Conservation (phyloP, 1,284 basidiomycete genomes). For the Peniophora sp. region DNA sequence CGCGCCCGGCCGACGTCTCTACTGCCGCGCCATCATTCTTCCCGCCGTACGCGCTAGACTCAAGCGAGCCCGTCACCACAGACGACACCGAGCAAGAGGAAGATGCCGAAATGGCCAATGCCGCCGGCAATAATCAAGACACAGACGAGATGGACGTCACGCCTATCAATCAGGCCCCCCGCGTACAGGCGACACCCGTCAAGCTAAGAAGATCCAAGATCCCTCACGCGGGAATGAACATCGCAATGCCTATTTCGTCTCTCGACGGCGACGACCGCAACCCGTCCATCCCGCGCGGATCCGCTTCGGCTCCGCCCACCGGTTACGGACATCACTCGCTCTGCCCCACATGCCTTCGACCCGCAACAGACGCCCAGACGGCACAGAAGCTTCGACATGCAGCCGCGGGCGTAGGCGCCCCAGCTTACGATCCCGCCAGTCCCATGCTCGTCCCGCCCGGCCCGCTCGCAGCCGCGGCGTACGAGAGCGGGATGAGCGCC, state of each 20-base stretch:
- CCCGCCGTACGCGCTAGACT: background rate
- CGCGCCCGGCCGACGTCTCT: conserved; percentile 5
- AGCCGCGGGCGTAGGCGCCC: conserved; percentile 22
- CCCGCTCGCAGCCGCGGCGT: conserved; percentile 49
- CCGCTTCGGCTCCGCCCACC: conserved; percentile 34
- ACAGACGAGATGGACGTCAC: background rate
- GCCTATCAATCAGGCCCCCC: background rate
- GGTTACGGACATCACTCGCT: conserved; percentile 28
- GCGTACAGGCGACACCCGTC: conserved; percentile 16
- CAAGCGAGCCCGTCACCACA: background rate
- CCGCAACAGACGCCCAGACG: conserved; percentile 30
- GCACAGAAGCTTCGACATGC: conserved; percentile 19
- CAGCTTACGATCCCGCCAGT: conserved; percentile 21
- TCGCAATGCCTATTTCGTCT: conserved; percentile 29
- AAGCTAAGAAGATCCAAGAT: conserved; percentile 6
- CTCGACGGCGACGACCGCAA: conserved; percentile 22
- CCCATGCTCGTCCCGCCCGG: conserved; percentile 47
- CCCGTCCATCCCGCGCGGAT: conserved; percentile 13
- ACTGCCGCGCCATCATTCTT: conserved; percentile 1
- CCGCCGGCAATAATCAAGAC: background rate
- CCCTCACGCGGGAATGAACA: conserved; percentile 13
- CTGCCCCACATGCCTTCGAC: conserved; percentile 44
- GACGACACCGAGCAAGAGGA: background rate
- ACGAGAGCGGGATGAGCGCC: conserved; percentile 57
- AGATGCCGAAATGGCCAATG: background rate